These are phyloP conservation scores for Hanseniaspora pseudoguilliermondii DNA, from an alignment of 805 yeast genomes.

Conservation along the genomic window DNA sequence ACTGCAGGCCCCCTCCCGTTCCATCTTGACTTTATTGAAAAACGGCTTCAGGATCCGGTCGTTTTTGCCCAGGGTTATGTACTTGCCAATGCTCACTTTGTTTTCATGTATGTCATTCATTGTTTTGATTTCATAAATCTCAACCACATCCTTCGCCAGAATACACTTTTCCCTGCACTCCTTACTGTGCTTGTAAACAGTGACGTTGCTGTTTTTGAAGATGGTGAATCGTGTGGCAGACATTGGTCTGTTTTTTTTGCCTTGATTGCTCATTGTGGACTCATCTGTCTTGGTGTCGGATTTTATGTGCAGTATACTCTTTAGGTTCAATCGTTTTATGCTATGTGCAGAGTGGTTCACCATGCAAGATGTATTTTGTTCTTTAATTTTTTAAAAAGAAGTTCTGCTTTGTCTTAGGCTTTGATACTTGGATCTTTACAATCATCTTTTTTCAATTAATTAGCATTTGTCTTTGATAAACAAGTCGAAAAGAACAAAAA, in stretches of 20 bases:
- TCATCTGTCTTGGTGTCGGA: not conserved
- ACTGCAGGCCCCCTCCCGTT: conserved; percentile 35
- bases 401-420: too few species aligned
- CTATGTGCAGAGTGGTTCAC: not conserved
- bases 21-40: conserved; percentile 47
- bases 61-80: conserved; percentile 25
- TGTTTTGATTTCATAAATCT: conserved; percentile 24
- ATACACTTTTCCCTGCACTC: not conserved
- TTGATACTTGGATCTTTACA: too few species aligned
- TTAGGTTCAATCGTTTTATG: conserved; percentile 2
- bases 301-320: conserved; percentile 9
- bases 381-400: not conserved
- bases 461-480: not conserved
- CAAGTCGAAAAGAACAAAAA: not conserved
- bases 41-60: conserved; percentile 52
- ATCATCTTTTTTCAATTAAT: too few species aligned
- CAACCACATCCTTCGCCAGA: conserved; percentile 20
- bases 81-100: conserved; percentile 15
- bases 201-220: conserved; percentile 15
- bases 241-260: conserved; percentile 13
- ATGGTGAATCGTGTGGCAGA: conserved; percentile 24
- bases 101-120: conserved; percentile 15
- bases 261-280: not conserved
- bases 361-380: not conserved
- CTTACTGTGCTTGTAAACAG: not conserved